Percentiles rank a stretch among this genome's conserved stretches.
These are phyloP conservation scores for Hibiscus mutabilis DNA, from an alignment of 345 rosid species.

Conservation along the genomic window DNA sequence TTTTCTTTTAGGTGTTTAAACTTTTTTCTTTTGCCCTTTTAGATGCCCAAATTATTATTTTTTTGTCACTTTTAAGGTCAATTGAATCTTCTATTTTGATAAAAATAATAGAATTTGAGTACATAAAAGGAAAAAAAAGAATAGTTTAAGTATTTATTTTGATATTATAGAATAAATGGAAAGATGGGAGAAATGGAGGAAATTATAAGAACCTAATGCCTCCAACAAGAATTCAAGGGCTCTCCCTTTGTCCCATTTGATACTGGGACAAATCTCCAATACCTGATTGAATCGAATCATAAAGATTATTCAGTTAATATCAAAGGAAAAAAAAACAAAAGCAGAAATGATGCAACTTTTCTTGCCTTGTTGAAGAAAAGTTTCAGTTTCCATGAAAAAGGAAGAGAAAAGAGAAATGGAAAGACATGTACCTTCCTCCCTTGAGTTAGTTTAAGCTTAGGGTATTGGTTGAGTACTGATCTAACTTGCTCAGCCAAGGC, in stretches of 20 bases:
- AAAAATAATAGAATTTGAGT: no score
- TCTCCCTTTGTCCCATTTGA: conserved; percentile 96
- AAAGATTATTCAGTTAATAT: not conserved
- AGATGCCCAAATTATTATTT: no score
- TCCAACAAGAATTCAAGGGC: conserved; percentile 82
- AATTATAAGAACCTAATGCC: conserved; percentile 48
- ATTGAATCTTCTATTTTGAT: no score
- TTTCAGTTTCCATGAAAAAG: no score
- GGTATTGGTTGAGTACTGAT: conserved; percentile 52
- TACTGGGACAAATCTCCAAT: conserved; percentile 83
- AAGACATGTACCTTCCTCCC: conserved; percentile 67
- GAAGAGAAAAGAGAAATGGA: not conserved
- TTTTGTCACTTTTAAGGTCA: no score
- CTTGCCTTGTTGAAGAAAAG: no score
- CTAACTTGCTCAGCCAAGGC: conserved; percentile 55
- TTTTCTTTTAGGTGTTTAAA: no score
- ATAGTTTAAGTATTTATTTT: no score
- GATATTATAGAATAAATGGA: not conserved
- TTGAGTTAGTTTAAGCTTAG: conserved; percentile 58
- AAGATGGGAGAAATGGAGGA: not conserved
- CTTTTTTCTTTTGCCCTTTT: no score
- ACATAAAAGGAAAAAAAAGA: no score
- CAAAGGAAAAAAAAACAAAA: not conserved
- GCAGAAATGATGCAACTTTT: not conserved
- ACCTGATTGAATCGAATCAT: conserved; percentile 3